Evolutionary conservation across 2,329 filamentous ascomycete species (phyloP), one percentile per base, ranked within the genome.

Genomic region (Hypoxylon sp.): DNA sequence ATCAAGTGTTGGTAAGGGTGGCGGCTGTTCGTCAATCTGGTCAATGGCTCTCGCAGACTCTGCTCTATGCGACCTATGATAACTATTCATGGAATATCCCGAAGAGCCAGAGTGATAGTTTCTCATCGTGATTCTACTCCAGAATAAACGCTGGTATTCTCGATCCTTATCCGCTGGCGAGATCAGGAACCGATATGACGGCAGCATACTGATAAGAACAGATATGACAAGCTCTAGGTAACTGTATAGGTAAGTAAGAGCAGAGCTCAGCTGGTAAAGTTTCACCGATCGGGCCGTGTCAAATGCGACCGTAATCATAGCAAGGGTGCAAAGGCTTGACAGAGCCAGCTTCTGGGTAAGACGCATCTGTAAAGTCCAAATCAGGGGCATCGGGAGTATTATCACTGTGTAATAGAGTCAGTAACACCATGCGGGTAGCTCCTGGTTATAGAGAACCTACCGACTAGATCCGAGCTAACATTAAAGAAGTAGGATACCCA

Each of bases 131-230:
- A 65, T 30, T 24, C 59, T 58, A 46, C 24, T 65, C 62, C 62
- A 65, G 26, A 62, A 62, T 8, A 61, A 48, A 1, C 56, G 63
- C 4, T 54, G 61, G 20, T 68, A 65, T 49, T 67, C 64, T 3
- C 56, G 55, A 28, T 67, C 56, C 57, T 68, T 70, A 17, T 63
- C 60, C 6, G 63, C 30, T 0, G 63, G 53, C 17, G 65, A 70
- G n/a, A 70, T 34, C 11, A 70, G 28, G 54, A 67, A 68, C 19
- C 65, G 58, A 30, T 70, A 70, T 17, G 65, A 70, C 15, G 65
- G 68, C n/a, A 70, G 32, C 60, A 68, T 62, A n/a, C 63, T 59
- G 11, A 65, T 44, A 22, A 70, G 46, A 2, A 68, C 68, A 1
- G 63, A 56, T 10, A 70, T 52, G 4, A 67, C 15, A 3, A 70